Conservation (phyloP, 2,329 filamentous ascomycete species). For the Cadophora malorum region DNA sequence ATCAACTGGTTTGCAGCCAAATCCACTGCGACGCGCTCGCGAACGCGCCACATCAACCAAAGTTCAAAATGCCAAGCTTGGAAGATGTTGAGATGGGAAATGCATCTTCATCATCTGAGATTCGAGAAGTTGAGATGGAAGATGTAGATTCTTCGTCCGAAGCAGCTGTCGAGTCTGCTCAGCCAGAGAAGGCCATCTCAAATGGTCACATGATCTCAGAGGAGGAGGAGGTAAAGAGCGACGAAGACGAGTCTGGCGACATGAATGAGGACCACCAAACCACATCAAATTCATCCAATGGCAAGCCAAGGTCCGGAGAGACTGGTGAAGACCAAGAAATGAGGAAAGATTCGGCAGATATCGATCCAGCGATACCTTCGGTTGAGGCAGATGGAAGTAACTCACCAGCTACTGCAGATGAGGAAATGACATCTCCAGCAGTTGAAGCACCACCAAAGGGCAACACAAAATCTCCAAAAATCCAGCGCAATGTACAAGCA, state of each 20-base stretch:
- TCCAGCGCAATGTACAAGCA: background rate
- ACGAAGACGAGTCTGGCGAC: background rate
- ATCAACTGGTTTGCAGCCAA: slow-evolving; percentile 1
- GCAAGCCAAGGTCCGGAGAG: background rate
- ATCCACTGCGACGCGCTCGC: background rate
- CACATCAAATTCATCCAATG: background rate
- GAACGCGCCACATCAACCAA: slow-evolving; percentile 3
- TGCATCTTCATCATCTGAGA: slow-evolving; percentile 8
- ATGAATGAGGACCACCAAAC: background rate
- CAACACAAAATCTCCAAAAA: background rate
- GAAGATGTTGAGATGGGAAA: slow-evolving; percentile 22
- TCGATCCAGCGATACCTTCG: background rate
- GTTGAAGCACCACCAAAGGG: background rate
- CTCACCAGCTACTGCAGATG: slow-evolving; percentile 9
- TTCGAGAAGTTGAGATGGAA: slow-evolving; percentile 18
- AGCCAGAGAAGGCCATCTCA: background rate
- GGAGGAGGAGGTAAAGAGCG: background rate
- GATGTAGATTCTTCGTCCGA: slow-evolving; percentile 2
- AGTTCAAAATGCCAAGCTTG: slow-evolving; percentile 6
- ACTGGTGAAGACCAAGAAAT: background rate
- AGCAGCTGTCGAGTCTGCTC: background rate
- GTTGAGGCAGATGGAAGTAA: slow-evolving; percentile 10
- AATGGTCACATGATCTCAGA: slow-evolving; percentile 12
- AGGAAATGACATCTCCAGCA: slow-evolving; percentile 10
- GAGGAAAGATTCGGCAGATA: background rate